Evolutionary conservation across 768 basidiomycete species (phyloP).

Genomic region (Macrolepiota dolichaula): DNA sequence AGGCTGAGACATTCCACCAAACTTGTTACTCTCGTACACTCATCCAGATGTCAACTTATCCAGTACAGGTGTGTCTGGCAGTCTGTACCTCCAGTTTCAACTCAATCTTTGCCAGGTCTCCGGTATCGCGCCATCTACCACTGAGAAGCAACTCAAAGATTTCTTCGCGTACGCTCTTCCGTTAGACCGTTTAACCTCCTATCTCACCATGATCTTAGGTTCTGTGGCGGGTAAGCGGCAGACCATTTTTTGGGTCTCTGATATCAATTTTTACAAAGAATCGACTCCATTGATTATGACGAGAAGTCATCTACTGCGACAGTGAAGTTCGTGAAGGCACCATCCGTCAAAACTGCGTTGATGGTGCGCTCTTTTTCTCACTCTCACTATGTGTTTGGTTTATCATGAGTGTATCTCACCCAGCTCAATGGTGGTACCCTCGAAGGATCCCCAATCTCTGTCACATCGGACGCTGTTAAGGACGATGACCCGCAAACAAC

Average conservation of each 20-base stretch:
- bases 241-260: not conserved
- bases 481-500: slow-evolving; percentile 46
- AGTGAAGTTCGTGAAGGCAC: slow-evolving; percentile 80
- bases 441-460: slow-evolving; percentile 64
- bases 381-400: not conserved
- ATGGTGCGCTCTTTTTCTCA: slow-evolving; percentile 46
- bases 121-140: slow-evolving; percentile 63
- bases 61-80: slow-evolving; percentile 39
- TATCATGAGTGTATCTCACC: not conserved
- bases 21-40: slow-evolving; percentile 16
- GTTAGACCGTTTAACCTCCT: slow-evolving; percentile 7
- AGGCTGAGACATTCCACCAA: slow-evolving; percentile 17
- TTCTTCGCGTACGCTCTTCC: slow-evolving; percentile 70
- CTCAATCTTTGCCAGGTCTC: slow-evolving; percentile 51
- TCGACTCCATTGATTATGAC: slow-evolving; percentile 56
- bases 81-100: not conserved
- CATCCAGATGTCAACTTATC: slow-evolving; percentile 38
- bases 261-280: slow-evolving; percentile 37
- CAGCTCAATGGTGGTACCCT: slow-evolving; percentile 76
- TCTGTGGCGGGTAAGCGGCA: slow-evolving; percentile 75
- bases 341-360: slow-evolving; percentile 81
- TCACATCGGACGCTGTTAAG: slow-evolving; percentile 67
- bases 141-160: slow-evolving; percentile 64
- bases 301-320: slow-evolving; percentile 44
- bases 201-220: slow-evolving; percentile 39